Base-by-base conservation (phyloP, 2,329 filamentous ascomycete species). In the Colletotrichum cereale region DNA sequence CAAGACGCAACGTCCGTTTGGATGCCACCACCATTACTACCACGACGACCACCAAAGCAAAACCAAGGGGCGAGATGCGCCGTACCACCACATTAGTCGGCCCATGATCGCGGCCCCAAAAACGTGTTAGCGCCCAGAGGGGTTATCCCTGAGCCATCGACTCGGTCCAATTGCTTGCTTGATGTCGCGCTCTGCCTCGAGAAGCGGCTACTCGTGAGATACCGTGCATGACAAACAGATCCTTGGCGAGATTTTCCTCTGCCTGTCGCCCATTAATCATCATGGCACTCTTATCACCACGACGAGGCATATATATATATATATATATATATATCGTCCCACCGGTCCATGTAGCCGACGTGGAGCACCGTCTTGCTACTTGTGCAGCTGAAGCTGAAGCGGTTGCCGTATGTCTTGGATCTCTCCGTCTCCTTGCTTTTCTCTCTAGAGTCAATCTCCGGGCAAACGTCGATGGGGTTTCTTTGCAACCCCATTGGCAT, bases 101-200 rank as follows among this genome's bases (percentile, higher is more conserved):
- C 68, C 68, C 68, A 71, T 62, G 67, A 62, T 42, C 56, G 50
- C 68, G 68, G 52, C 63, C 64, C 42, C 64, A 36, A 62, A 48
- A 48, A 65, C 58, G 31, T 60, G 36, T 71, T 71, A 68, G 68
- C 68, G 65, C 65, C 58, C 68, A 68, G 60, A 31, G 65, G 65
- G 68, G 42, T 14, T 53, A 71, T 60, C 47, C 68, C 68, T 71
- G 65, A 52, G 44, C 26, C 57, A 11, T 34, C 65, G 29, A 53
- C 58, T 56, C 53, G 38, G 68, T 67, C 65, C 65, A 71, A 71
- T 68, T 71, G 68, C 68, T 52, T 68, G 65, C 53, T 68, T 60
- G 36, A 58, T 58, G 53, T 24, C 42, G n/a, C 16, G 16, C 26
- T 36, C 52, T 60, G 18, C 26, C 29, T 34, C 14, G 48, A 62